These are phyloP conservation scores for Cordyceps pruinosa DNA, from an alignment of 2,329 filamentous ascomycete species.

Conservation along the genomic window DNA sequence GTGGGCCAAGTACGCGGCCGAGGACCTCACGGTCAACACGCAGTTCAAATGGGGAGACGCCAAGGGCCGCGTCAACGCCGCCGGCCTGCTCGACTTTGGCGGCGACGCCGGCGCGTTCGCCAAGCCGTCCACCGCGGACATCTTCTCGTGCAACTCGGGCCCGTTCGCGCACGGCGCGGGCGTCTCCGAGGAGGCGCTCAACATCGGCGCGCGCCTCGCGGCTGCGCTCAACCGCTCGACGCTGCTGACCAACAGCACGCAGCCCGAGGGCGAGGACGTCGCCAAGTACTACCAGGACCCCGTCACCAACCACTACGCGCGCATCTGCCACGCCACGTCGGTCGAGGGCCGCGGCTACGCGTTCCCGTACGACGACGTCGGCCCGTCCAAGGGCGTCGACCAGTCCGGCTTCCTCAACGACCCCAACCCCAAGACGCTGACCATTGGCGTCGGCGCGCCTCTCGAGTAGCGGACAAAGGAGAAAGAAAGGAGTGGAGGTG, in stretches of 20 bases:
- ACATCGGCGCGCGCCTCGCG: conserved; percentile 65
- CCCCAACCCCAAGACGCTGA: conserved; percentile 46
- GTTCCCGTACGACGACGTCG: conserved; percentile 66
- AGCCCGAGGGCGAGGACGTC: conserved; percentile 45
- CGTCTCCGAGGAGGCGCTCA: conserved; percentile 43
- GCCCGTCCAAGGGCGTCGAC: conserved; percentile 44
- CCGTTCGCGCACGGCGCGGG: conserved; percentile 44
- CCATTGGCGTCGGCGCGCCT: conserved; percentile 46
- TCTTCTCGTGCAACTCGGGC: conserved; percentile 48
- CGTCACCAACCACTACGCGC: conserved; percentile 60
- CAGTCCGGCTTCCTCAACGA: conserved; percentile 58
- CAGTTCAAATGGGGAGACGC: conserved; percentile 46
- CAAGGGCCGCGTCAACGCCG: conserved; percentile 32
- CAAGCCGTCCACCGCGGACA: conserved; percentile 41
- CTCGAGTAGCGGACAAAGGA: conserved; percentile 14
- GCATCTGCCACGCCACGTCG: conserved; percentile 56
- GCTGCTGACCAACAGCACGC: conserved; percentile 45
- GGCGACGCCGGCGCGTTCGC: conserved; percentile 31
- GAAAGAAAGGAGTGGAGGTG: background rate
- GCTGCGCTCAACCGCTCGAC: conserved; percentile 72
- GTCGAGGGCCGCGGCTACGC: conserved; percentile 58
- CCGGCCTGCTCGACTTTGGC: conserved; percentile 31
- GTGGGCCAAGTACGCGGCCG: conserved; percentile 41
- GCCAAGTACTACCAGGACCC: conserved; percentile 45
- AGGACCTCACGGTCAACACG: conserved; percentile 45